Base-by-base conservation (phyloP, 192 early-diverging fungal genomes). In the Coemansia sp. region DNA sequence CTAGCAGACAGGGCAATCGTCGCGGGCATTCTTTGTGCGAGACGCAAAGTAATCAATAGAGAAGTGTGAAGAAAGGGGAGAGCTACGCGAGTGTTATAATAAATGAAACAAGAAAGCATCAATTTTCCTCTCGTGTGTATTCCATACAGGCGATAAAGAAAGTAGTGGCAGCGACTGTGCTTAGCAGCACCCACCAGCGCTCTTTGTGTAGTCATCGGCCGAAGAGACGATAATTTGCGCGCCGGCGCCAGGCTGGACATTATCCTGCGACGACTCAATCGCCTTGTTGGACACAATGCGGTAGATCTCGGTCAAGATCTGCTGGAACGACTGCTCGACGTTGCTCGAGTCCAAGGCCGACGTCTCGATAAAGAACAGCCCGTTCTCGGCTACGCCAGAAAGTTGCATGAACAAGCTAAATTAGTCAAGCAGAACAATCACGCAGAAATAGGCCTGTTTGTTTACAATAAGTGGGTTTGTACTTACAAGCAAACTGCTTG, bases 261-360 rank as follows among this genome's bases (percentile, higher is more conserved):
- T 85, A 70, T 93, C 90, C 40, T 88, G 87, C 66, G 85, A 87
- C 60, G 85, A 88, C 82, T 96, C 94, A 51, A 98, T 85, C 37
- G 95, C 94, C 76, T 96, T 96, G 92, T 94, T 96, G 58, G 96
- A 96, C 14, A 96, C 94, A 68, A 97, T 93, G 66, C 91, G 91
- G 85, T 98, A 98, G 43, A 82, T 90, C 91, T 93, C 94, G 47
- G 94, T 94, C 68, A 98, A 83, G 64, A 98, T 98, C 60, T 94
- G 90, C 79, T 96, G 93, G 84, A 99, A 98, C 27, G 94, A 91
- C 38, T 92, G 86, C 77, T 99, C 97, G 54, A 99, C 96, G 75
- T 99, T 99, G 86, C 88, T 95, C 19, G 92, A 87, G 71, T 99
- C 96, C 82, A 99, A 85, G 17, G 97, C 97, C 25, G 97, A 99